phyloP scores from a whole-genome alignment of 192 early-diverging fungal genomes.

The Lobosporangium transversale region DNA sequence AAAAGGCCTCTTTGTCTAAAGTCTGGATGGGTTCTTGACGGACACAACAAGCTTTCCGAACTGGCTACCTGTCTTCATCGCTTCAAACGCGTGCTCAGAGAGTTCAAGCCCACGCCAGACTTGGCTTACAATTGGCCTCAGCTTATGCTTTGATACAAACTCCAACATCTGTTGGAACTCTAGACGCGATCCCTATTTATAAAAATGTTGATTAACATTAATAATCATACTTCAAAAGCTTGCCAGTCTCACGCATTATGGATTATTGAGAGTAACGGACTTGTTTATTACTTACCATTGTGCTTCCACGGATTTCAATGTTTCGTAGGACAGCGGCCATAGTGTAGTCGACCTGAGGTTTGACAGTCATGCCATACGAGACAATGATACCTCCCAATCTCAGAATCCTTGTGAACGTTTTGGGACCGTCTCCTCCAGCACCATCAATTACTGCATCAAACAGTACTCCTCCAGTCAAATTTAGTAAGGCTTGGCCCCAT shows the following conservation, averaged over 20 bases:
- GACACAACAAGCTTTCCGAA: conserved; percentile 47
- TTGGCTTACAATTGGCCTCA: conserved; percentile 65
- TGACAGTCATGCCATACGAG: conserved; percentile 69
- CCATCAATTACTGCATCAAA: conserved; percentile 74
- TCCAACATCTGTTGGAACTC: conserved; percentile 72
- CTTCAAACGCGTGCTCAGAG: conserved; percentile 23
- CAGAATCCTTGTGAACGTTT: conserved; percentile 56
- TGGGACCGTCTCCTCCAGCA: conserved; percentile 64
- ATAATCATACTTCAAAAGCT: too few relatives aligned
- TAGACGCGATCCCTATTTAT: conserved; percentile 34
- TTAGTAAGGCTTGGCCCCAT: conserved; percentile 59
- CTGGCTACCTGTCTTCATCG: conserved; percentile 23
- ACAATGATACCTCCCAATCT: conserved; percentile 63
- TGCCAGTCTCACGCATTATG: too few relatives aligned
- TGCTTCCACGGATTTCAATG: conserved; percentile 67
- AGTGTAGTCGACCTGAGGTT: conserved; percentile 51
- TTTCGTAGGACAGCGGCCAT: conserved; percentile 68
- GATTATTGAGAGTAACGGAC: too few relatives aligned
- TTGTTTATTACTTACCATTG: conserved; percentile 68
- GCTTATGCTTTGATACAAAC: conserved; percentile 65
- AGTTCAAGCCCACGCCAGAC: conserved; percentile 63
- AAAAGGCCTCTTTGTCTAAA: not conserved
- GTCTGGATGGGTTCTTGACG: conserved; percentile 19
- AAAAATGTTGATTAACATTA: not conserved
- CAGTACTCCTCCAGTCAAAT: conserved; percentile 29